Base-by-base conservation (phyloP, 345 rosid species). In the Citrus australasica region DNA sequence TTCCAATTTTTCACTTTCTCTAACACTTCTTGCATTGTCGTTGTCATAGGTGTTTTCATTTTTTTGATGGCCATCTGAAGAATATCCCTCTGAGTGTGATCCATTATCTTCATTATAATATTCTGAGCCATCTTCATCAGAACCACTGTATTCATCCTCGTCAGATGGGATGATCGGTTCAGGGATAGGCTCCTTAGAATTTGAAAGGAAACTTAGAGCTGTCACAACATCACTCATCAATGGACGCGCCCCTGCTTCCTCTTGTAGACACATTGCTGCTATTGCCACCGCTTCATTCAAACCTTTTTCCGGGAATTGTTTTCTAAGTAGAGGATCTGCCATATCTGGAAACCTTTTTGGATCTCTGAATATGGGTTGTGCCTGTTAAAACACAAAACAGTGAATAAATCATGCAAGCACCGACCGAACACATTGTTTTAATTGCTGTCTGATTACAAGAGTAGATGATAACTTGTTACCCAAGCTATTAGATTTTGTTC, bases 211-310 rank as follows among this genome's bases (percentile, higher is more conserved):
- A 80, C 90, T 85, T 59, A 94, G 82, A 51, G 97, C 91, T 24
- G 88, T 89, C 78, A 89, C 92, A 0, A 90, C 89, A 72, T 94
- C 98, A 22, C 94, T 89, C 77, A 94, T 91, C 72, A 91, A 81
- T 21, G 98, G 98, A 62, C 98, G 94, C 21, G 93, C 92, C 0
- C 82, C 84, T 62, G 94, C 68, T 85, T 90, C 95, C 27, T 92
- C 95, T 81, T 92, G 98, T 73, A 92, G 69, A 55, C 98, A 94
- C 98, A 94, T 94, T 33, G 97, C 93, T 75, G 95, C 86, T 66
- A 94, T 89, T 9, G 95, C 98, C 62, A 94, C 92, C 1, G 91
- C 97, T 86, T 94, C 95, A 78, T 92, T 92, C 79, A 94, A 84
- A 46, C 87, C 92, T 71, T 87, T 91, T 77, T 87, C 98, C 0